Evolutionary conservation across 352 stramenopile species (phyloP), one percentile per base, ranked within the genome.

Genomic region (Phytophthora rubi): DNA sequence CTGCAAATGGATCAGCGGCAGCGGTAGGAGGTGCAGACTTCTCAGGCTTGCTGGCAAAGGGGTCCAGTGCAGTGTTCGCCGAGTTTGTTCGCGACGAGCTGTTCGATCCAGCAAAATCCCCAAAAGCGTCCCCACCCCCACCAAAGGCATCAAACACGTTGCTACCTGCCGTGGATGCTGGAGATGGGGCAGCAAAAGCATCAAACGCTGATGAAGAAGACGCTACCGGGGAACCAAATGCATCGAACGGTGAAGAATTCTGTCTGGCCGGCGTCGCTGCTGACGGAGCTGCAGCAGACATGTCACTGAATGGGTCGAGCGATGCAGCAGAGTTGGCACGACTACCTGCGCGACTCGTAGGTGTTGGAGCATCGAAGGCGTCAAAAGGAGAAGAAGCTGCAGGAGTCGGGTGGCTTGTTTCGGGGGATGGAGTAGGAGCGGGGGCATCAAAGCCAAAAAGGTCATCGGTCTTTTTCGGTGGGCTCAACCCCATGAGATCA

Each of bases 401-500:
- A 18, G 70, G 35, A 23, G 56, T 21, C 53, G 61, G 48, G 4
- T 59, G 67, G 39, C 44, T 79, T 10, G 48, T 68, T 48, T 62
- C 59, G 4, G 68, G 47, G 9, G 75, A 30, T 45, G 72, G 47
- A 47, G 72, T 54, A 48, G 82, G 68, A 3, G 80, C 59, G 15
- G 82, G 68, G 1, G 77, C 58, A 16, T 88, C 77, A 59, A 93
- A 89, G 3, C 76, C 76, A 53, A 90, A 93, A 12, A 79, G 84
- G 37, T 90, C 81, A 12, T 78, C 51, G 16, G 59, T 56, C 64
- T 74, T 70, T 48, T 81, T 82, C 30, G 70, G 59, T 8, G 87
- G 75, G 39, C 82, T 90, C 35, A 92, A 83, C 33, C 81, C 86
- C 71, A 95, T 82, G 21, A 93, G 87, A 73, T 93, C 83, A 60